These are phyloP conservation scores for Colletotrichum magnum DNA, from an alignment of 2,329 filamentous ascomycete species.

Conservation along the genomic window DNA sequence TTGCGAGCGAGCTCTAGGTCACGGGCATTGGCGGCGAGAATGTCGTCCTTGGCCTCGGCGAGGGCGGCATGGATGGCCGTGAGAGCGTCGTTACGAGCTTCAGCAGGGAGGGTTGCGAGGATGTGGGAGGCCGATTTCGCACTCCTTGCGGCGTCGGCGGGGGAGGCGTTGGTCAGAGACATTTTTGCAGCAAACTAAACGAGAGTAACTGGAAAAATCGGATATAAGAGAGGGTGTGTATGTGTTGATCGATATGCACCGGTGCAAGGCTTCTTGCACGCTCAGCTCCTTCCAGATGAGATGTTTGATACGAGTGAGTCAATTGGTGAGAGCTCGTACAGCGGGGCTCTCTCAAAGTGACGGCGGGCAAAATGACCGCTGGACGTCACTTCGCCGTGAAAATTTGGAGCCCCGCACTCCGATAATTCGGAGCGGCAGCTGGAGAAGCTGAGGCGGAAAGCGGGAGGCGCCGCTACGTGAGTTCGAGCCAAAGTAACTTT, in stretches of 20 bases:
- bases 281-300: not conserved
- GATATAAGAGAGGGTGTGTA: not conserved
- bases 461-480: not conserved
- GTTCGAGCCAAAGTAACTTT: conserved; percentile 1
- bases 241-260: not conserved
- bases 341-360: not conserved
- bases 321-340: conserved; percentile 27
- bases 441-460: not conserved
- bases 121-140: conserved; percentile 87
- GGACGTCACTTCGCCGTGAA: conserved; percentile 15
- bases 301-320: conserved; percentile 30
- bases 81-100: conserved; percentile 86
- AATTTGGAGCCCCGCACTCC: conserved; percentile 40
- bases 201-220: not conserved
- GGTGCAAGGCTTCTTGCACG: conserved; percentile 8
- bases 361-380: conserved; percentile 14
- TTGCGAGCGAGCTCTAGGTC: conserved; percentile 83
- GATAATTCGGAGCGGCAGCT: conserved; percentile 29
- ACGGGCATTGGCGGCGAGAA: conserved; percentile 87
- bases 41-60: conserved; percentile 75
- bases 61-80: conserved; percentile 87
- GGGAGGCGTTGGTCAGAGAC: conserved; percentile 91
- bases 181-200: conserved; percentile 61
- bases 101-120: conserved; percentile 82
- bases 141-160: conserved; percentile 80